phyloP scores from a whole-genome alignment of 345 rosid species.

The Laguncularia racemosa region DNA sequence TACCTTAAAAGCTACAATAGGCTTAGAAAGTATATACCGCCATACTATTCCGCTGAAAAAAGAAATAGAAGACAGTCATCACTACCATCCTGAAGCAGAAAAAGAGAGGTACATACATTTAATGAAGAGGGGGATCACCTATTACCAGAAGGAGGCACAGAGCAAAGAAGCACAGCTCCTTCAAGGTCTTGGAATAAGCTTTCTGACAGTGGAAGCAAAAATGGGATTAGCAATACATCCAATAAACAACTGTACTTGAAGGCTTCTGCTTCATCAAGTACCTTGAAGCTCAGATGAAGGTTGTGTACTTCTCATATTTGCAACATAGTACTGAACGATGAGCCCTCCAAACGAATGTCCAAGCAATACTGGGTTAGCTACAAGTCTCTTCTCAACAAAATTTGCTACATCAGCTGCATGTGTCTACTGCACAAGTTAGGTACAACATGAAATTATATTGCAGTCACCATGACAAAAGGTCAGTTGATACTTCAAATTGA shows the following conservation, averaged over 20 bases:
- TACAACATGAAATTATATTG: background rate
- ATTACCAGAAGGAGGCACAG: slow-evolving; percentile 93
- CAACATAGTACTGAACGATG: slow-evolving; percentile 68
- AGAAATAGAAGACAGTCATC: slow-evolving; percentile 7
- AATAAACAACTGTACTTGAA: slow-evolving; percentile 1
- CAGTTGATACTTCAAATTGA: too few species aligned
- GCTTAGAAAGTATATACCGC: slow-evolving; percentile 86
- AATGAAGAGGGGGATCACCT: slow-evolving; percentile 38
- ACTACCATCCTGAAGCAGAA: slow-evolving; percentile 1
- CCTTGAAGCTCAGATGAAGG: slow-evolving; percentile 24
- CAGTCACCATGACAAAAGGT: too few species aligned
- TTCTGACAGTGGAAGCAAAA: slow-evolving; percentile 20
- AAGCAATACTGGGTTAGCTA: slow-evolving; percentile 54
- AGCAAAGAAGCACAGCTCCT: slow-evolving; percentile 70
- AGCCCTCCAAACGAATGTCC: slow-evolving; percentile 96
- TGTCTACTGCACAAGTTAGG: slow-evolving; percentile 54
- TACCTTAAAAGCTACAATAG: slow-evolving; percentile 85
- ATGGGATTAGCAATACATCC: background rate
- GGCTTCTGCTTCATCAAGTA: background rate
- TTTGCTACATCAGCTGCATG: slow-evolving; percentile 82
- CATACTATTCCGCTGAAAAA: slow-evolving; percentile 66
- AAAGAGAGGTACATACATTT: slow-evolving; percentile 4
- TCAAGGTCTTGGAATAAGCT: slow-evolving; percentile 48
- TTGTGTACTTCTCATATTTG: slow-evolving; percentile 33
- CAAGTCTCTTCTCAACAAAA: slow-evolving; percentile 49